These are phyloP conservation scores for Mesembryanthemum crystallinum DNA, from an alignment of 148 eudicot species.

Conservation along the genomic window DNA sequence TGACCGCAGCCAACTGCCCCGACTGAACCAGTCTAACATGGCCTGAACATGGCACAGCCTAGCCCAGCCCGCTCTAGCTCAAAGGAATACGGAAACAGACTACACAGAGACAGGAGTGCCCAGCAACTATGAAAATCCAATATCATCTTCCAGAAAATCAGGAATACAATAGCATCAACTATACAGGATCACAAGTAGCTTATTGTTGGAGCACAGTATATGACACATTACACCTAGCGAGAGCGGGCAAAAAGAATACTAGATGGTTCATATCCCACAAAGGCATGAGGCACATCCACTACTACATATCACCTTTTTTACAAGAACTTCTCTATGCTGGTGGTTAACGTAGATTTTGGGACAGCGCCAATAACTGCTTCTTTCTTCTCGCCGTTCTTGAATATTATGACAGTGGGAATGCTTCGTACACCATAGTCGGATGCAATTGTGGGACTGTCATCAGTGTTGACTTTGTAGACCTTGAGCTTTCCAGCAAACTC, in stretches of 20 bases:
- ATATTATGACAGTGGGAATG: conserved; percentile 85
- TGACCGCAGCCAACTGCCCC: too few relatives aligned
- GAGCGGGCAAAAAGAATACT: conserved; percentile 8
- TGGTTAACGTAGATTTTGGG: conserved; percentile 66
- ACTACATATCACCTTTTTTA: conserved; percentile 27
- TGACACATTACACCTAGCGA: conserved; percentile 7
- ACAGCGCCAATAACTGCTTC: conserved; percentile 94
- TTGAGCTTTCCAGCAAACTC: conserved; percentile 71
- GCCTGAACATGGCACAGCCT: too few relatives aligned
- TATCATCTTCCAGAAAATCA: conserved; percentile 14
- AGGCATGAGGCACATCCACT: neutral
- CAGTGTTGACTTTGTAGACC: conserved; percentile 85
- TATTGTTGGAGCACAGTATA: conserved; percentile 23
- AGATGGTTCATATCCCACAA: neutral
- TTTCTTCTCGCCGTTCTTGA: conserved; percentile 89
- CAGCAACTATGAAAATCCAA: conserved; percentile 7
- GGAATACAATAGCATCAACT: conserved; percentile 25
- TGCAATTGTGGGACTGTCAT: conserved; percentile 69
- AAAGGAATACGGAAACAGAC: too few relatives aligned
- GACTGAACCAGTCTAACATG: too few relatives aligned
- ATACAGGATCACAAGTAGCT: conserved; percentile 27
- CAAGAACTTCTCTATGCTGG: conserved; percentile 77
- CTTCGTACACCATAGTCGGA: conserved; percentile 78
- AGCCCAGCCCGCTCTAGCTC: too few relatives aligned
- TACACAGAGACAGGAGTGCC: neutral